Conservation (phyloP, 257 asterid species). For the Gentiana macrophylla region DNA sequence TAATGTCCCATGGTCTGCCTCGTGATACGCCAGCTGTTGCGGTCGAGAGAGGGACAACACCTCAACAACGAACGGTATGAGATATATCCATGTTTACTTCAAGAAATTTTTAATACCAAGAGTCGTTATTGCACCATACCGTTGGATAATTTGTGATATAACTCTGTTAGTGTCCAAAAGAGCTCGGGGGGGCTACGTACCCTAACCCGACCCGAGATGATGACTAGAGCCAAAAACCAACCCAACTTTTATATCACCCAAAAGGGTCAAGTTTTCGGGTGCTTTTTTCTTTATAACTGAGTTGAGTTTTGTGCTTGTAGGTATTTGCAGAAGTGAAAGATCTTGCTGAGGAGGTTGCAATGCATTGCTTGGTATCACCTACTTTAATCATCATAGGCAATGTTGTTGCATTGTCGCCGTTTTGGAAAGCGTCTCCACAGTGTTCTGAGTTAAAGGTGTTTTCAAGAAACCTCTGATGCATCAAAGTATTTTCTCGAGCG, state of each 20-base stretch:
- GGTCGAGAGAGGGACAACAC: slow-evolving; percentile 93
- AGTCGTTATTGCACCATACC: too few species aligned
- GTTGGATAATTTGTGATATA: too few species aligned
- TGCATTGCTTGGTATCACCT: slow-evolving; percentile 59
- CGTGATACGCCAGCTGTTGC: slow-evolving; percentile 85
- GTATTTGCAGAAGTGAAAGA: slow-evolving; percentile 67
- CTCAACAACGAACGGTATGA: slow-evolving; percentile 69
- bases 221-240: too few species aligned
- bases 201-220: too few species aligned
- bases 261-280: too few species aligned
- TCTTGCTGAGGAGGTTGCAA: slow-evolving; percentile 50
- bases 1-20: slow-evolving; percentile 70
- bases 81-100: too few species aligned
- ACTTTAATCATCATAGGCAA: slow-evolving; percentile 69
- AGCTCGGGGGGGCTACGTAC: too few species aligned
- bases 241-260: too few species aligned
- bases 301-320: slow-evolving; percentile 18
- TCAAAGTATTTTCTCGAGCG: neutral
- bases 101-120: too few species aligned
- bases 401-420: slow-evolving; percentile 78
- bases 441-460: slow-evolving; percentile 18
- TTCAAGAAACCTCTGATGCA: slow-evolving; percentile 11
- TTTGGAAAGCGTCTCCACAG: slow-evolving; percentile 41
- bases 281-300: neutral
- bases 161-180: too few species aligned